These are phyloP conservation scores for Aspergillus fumigatiaffinis DNA, from an alignment of 2,329 filamentous ascomycete species.

Conservation along the genomic window DNA sequence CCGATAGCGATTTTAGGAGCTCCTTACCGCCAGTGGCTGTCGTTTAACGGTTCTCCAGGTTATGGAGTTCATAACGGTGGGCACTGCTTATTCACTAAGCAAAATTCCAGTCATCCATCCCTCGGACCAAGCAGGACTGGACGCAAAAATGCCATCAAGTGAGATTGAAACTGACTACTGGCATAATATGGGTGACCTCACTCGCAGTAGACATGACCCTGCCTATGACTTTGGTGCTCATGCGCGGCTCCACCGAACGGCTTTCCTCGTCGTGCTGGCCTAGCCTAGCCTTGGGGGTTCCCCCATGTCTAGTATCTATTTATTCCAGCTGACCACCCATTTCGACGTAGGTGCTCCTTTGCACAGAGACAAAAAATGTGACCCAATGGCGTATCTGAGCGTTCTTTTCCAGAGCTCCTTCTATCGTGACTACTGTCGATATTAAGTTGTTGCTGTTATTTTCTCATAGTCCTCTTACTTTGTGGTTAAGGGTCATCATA, in stretches of 20 bases:
- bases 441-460: not conserved
- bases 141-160: not conserved
- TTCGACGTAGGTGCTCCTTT: not conserved
- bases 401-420: not conserved
- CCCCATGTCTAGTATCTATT: not conserved
- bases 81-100: not conserved
- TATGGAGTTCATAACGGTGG: not conserved
- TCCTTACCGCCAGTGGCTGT: not conserved
- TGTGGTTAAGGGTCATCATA: not conserved
- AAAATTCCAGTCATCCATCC: not conserved
- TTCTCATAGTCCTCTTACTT: not conserved
- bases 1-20: not conserved
- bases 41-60: not conserved
- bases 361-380: not conserved
- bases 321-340: not conserved
- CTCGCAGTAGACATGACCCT: not conserved
- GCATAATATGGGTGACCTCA: no score
- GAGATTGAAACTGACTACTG: not conserved
- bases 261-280: not conserved
- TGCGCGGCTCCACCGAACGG: not conserved
- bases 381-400: not conserved
- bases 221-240: not conserved
- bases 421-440: not conserved
- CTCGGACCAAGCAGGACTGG: not conserved
- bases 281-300: no score